These are phyloP conservation scores for Salvia hispanica DNA, from an alignment of 257 asterid genomes.

Conservation along the genomic window DNA sequence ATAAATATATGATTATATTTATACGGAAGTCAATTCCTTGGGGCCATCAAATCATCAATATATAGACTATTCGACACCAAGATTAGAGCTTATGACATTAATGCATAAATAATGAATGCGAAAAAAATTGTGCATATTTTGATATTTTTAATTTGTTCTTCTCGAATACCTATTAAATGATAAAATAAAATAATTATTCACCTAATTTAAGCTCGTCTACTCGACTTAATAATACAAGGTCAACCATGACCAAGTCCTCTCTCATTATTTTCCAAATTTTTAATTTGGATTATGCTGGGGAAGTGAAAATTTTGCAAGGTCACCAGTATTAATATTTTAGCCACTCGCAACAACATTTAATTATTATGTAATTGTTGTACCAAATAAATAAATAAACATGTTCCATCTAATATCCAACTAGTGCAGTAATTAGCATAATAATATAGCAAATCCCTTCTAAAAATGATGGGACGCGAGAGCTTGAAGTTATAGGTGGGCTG, in stretches of 20 bases:
- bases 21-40: no score
- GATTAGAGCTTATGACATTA: no score
- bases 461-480: slow-evolving; percentile 2
- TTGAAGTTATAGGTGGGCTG: not conserved
- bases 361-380: not conserved
- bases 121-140: no score
- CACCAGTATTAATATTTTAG: not conserved
- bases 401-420: not conserved
- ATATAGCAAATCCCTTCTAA: not conserved
- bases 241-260: slow-evolving; percentile 3
- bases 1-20: no score
- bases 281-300: not conserved
- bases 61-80: not conserved
- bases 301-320: not conserved
- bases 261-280: not conserved
- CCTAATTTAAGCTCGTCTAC: not conserved
- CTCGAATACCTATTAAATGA: no score
- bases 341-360: not conserved
- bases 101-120: no score
- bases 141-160: no score
- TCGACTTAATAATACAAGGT: not conserved
- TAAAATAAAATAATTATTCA: not conserved
- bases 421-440: not conserved
- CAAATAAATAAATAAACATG: not conserved
- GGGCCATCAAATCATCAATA: not conserved